Conservation (phyloP, 257 asterid genomes). For the Solanum acaule region DNA sequence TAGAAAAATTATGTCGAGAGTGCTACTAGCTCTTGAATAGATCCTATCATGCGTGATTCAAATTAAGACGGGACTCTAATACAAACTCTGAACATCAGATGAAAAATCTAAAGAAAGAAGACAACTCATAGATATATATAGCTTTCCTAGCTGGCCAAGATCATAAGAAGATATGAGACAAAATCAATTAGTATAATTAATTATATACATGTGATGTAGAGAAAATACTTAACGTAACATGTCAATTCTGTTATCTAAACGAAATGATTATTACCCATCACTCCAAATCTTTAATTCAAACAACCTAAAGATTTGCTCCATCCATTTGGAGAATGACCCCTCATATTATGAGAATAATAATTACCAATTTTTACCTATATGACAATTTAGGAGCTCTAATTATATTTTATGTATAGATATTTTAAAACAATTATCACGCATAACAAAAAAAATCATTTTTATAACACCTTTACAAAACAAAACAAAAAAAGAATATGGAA, state of each 20-base stretch:
- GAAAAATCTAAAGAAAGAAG: background rate
- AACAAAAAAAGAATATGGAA: too few species aligned
- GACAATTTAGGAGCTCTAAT: background rate
- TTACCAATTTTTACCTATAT: background rate
- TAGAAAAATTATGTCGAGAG: too few species aligned
- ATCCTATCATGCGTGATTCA: fast-evolving
- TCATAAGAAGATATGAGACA: background rate
- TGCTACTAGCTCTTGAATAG: fast-evolving
- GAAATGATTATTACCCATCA: background rate
- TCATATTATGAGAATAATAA: background rate
- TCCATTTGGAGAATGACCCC: background rate
- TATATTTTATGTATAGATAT: background rate
- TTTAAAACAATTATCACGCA: background rate
- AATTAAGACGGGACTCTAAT: fast-evolving
- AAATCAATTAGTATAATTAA: background rate
- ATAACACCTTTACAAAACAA: too few species aligned
- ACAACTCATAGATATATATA: background rate
- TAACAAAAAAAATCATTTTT: too few species aligned
- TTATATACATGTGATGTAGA: background rate
- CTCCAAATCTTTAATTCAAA: background rate
- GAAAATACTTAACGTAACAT: background rate
- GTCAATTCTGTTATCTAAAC: background rate
- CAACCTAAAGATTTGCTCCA: background rate
- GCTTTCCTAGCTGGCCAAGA: background rate
- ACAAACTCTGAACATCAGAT: too few species aligned